Conservation (phyloP, 2,329 filamentous ascomycete genomes). For the Didymella arachidicola region DNA sequence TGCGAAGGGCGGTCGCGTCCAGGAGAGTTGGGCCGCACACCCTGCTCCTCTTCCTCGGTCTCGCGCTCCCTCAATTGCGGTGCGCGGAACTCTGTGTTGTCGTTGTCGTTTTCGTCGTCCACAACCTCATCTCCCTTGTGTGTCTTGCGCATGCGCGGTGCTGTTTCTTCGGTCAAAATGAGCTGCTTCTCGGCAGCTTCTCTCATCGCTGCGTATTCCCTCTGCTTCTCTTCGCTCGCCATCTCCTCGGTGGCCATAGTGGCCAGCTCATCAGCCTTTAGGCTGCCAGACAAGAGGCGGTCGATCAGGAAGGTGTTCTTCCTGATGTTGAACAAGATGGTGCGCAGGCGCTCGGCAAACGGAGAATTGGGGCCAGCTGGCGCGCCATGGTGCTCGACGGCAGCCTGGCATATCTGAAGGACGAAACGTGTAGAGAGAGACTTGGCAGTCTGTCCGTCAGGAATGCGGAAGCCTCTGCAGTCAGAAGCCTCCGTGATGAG, state of each 20-base stretch:
- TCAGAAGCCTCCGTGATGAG: constrained; percentile 73
- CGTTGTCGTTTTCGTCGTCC: constrained; percentile 67
- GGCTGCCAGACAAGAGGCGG: constrained; percentile 73
- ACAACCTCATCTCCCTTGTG: constrained; percentile 95
- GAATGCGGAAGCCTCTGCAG: constrained; percentile 67
- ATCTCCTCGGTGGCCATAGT: constrained; percentile 90
- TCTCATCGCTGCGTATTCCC: constrained; percentile 77
- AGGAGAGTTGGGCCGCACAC: constrained; percentile 27
- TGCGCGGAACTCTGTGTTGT: constrained; percentile 40
- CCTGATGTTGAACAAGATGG: constrained; percentile 86
- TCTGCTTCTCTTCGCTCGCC: constrained; percentile 87
- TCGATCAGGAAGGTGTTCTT: constrained; percentile 81
- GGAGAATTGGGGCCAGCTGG: constrained; percentile 53
- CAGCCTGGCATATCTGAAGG: constrained; percentile 78
- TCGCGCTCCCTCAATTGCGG: constrained; percentile 39
- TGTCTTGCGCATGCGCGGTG: constrained; percentile 82
- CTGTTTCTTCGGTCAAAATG: constrained; percentile 75
- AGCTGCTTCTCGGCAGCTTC: constrained; percentile 82
- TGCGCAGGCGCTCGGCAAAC: constrained; percentile 73
- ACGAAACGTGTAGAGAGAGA: constrained; percentile 74
- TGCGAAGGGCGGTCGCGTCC: constrained; percentile 29
- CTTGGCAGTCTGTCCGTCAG: constrained; percentile 69
- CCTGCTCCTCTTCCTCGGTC: constrained; percentile 35
- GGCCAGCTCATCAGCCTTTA: constrained; percentile 80
- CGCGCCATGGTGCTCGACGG: constrained; percentile 64